These are phyloP conservation scores for Athelia sp. DNA, from an alignment of 1,284 basidiomycete species.

Conservation along the genomic window DNA sequence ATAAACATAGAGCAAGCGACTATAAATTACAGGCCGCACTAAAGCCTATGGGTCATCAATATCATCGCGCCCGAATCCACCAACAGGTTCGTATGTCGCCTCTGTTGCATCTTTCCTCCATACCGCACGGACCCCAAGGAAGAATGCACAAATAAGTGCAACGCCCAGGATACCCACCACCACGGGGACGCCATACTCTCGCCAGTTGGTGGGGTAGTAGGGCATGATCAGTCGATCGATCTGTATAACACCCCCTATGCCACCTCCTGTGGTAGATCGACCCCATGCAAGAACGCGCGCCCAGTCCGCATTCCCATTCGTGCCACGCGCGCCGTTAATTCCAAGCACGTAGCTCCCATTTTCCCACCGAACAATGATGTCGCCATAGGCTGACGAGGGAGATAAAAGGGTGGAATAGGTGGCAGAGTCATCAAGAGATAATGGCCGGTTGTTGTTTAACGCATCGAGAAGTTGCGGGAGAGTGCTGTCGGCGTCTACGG, in stretches of 20 bases:
- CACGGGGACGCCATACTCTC: conserved; percentile 60
- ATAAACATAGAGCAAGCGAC: conserved; percentile 6
- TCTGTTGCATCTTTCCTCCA: conserved; percentile 73
- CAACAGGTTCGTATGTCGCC: conserved; percentile 80
- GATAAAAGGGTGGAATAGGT: conserved; percentile 74
- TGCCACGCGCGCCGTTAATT: conserved; percentile 83
- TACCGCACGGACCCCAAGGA: conserved; percentile 57
- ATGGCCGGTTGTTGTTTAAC: conserved; percentile 63
- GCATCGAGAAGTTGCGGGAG: conserved; percentile 27
- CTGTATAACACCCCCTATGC: conserved; percentile 82
- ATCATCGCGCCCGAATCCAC: conserved; percentile 67
- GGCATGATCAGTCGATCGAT: conserved; percentile 84
- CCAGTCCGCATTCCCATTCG: conserved; percentile 64
- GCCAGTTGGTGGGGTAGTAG: conserved; percentile 83
- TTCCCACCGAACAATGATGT: conserved; percentile 70
- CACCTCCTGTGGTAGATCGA: conserved; percentile 65
- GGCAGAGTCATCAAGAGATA: conserved; percentile 65
- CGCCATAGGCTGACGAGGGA: conserved; percentile 62
- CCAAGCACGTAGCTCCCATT: conserved; percentile 75
- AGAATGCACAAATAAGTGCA: conserved; percentile 61
- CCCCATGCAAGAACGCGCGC: conserved; percentile 81
- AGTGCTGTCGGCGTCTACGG: conserved; percentile 17
- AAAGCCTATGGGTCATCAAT: conserved; percentile 28
- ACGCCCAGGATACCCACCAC: conserved; percentile 54
- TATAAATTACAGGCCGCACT: conserved; percentile 10